These are phyloP conservation scores for Agrostemma githago DNA, from an alignment of 148 eudicot genomes.

Conservation along the genomic window DNA sequence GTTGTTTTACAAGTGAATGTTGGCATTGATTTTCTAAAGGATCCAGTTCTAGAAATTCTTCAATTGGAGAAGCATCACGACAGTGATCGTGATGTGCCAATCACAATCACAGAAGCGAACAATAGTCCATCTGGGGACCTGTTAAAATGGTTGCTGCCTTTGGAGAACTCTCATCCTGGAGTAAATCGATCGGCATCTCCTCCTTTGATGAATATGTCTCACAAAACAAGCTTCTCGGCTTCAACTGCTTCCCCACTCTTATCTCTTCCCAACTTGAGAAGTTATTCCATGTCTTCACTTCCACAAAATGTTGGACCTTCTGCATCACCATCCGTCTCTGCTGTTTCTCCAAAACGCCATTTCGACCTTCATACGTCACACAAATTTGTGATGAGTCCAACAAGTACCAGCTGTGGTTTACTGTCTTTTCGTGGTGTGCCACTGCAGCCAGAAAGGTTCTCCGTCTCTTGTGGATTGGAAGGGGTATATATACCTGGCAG, in stretches of 20 bases:
- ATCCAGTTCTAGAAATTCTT: slow-evolving; percentile 82
- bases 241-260: slow-evolving; percentile 76
- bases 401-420: slow-evolving; percentile 54
- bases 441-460: slow-evolving; percentile 85
- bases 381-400: slow-evolving; percentile 46
- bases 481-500: slow-evolving; percentile 88
- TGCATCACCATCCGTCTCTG: slow-evolving; percentile 40
- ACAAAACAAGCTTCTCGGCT: slow-evolving; percentile 50
- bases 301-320: slow-evolving; percentile 50
- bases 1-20: slow-evolving; percentile 92
- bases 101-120: slow-evolving; percentile 30
- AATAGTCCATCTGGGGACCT: slow-evolving; percentile 67
- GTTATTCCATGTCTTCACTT: slow-evolving; percentile 95
- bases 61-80: slow-evolving; percentile 83
- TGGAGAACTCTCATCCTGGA: slow-evolving; percentile 63
- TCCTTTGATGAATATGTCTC: slow-evolving; percentile 45
- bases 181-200: slow-evolving; percentile 61
- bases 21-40: slow-evolving; percentile 62
- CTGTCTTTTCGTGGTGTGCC: slow-evolving; percentile 91
- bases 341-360: slow-evolving; percentile 42
- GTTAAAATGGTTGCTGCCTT: slow-evolving; percentile 89
- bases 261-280: slow-evolving; percentile 84
- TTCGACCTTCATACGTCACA: slow-evolving; percentile 60
- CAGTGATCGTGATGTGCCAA: slow-evolving; percentile 24
- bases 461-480: slow-evolving; percentile 88